Evolutionary conservation across 352 stramenopile genomes (phyloP), one percentile per base, ranked within the genome.

Genomic region (Phytopythium montanum): DNA sequence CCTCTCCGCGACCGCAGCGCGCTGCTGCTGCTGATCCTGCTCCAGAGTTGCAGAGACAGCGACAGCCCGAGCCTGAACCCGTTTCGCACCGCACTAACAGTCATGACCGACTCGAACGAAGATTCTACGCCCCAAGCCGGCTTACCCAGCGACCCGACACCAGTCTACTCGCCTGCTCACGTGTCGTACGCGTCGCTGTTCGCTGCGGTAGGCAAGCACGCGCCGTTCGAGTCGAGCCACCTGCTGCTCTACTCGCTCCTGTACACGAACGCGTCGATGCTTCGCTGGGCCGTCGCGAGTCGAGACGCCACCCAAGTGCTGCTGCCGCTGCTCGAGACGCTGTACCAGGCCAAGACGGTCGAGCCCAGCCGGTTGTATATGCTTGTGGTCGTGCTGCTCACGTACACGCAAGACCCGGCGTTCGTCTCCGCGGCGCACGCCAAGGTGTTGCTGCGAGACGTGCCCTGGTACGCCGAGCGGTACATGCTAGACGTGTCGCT

Each of bases 401-500:
- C 77, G 18, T 85, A 81, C 50, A 90, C 82, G 6, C 79, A 91
- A 46, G 70, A 90, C 29, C 50, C 71, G 8, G 51, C 64, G 33
- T 90, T 94, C 61, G 81, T 92, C 23, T 65, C 66, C 7, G 70
- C 71, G 12, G 75, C 84, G n/a, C 82, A 94, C 54, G 77, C 75
- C 0, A 82, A 84, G 31, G 65, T 79, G 39, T 59, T 90, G 46
- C 66, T 89, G 18, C 66, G 76, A 38, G 79, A 75, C 26, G 78
- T 92, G 18, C 65, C 78, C 28, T 94, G 84, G 84, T 94, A 91
- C 56, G 72, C 81, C 28, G 82, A 94, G 52, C 76, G 83, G 9
- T 90, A 89, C 69, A 87, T 94, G 54, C 53, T 88, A 31, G 82
- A 92, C 52, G 64, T 90, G 12, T 92, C 82, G 21, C 48, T 90